Percentiles rank a stretch among this genome's conserved stretches.
These are phyloP conservation scores for Smallanthus sonchifolius DNA, from an alignment of 129 eudicot species.

Conservation along the genomic window DNA sequence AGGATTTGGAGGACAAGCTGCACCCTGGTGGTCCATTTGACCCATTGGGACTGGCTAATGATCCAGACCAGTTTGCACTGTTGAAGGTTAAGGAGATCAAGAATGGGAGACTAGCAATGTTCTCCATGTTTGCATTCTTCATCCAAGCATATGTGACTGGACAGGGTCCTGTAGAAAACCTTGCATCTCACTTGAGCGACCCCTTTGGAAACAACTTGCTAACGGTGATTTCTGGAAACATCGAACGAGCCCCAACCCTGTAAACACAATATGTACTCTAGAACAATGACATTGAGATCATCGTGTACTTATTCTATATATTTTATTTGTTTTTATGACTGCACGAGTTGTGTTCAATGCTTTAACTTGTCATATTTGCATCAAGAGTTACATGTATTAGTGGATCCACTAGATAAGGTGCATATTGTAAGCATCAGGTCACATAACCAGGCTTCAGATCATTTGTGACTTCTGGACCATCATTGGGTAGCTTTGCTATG, in stretches of 20 bases:
- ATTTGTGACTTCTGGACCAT: slow-evolving; percentile 35
- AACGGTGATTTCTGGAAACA: slow-evolving; percentile 65
- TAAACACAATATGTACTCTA: slow-evolving; percentile 17
- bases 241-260: slow-evolving; percentile 77
- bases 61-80: slow-evolving; percentile 90
- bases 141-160: slow-evolving; percentile 91
- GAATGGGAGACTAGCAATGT: slow-evolving; percentile 95
- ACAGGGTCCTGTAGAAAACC: slow-evolving; percentile 88
- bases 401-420: slow-evolving; percentile 48
- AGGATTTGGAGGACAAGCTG: slow-evolving; percentile 91
- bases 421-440: slow-evolving; percentile 82
- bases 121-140: slow-evolving; percentile 87
- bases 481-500: slow-evolving; percentile 60
- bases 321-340: not conserved
- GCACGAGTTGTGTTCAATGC: not conserved
- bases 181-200: slow-evolving; percentile 77
- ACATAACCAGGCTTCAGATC: slow-evolving; percentile 54
- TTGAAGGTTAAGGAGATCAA: slow-evolving; percentile 97
- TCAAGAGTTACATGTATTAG: not conserved
- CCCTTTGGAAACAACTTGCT: slow-evolving; percentile 95
- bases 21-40: slow-evolving; percentile 99
- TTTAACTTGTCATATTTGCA: not conserved
- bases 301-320: not conserved
- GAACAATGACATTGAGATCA: not conserved
- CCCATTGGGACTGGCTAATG: slow-evolving; percentile 88